Base-by-base conservation (phyloP, 441 rosid genomes). In the Pelargonium exstipulatum region DNA sequence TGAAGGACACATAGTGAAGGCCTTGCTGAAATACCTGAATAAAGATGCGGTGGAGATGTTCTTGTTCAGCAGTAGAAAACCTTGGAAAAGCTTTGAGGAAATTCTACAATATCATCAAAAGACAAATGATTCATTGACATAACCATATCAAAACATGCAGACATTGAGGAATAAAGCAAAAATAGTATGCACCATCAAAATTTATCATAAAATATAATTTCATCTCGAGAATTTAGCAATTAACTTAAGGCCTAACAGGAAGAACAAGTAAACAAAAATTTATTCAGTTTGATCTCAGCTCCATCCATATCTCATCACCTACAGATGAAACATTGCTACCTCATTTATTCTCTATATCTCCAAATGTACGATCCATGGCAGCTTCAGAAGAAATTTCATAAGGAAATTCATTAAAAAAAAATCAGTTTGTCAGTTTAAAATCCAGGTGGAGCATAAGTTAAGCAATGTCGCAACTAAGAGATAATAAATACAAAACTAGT, bases 11-110 rank as follows among this genome's bases (percentile, higher is more conserved):
- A 32, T 53, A 53, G 16, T 1, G 18, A 14, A 3, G 7, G 60
- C 9, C 16, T 53, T 18, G 42, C 7, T 2, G 24, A 51, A 43
- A 70, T 70, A 82, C 90, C 86, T 81, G 85, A 65, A 86, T 65
- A 49, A 81, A 86, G 9, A 84, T 73, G 26, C 72, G 76, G 73
- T 81, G 85, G 43, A 86, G 84, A 67, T 65, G 66, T 72, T 78
- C 70, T 76, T 74, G 84, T 62, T 86, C 81, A 18, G 72, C 45
- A 17, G 49, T 57, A 72, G 78, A 68, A 69, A 84, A 86, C 6
- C 66, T 73, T 9, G 80, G 71, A 68, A 86, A 86, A 64, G 82
- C 86, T 68, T 77, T 80, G 69, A 62, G 32, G 46, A 86, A 83
- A 9, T 86, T 85, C 88, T 82, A 45, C 57, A 71, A 5, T 32